phyloP scores from a whole-genome alignment of 805 yeast genomes.

The Wickerhamomyces bovis region DNA sequence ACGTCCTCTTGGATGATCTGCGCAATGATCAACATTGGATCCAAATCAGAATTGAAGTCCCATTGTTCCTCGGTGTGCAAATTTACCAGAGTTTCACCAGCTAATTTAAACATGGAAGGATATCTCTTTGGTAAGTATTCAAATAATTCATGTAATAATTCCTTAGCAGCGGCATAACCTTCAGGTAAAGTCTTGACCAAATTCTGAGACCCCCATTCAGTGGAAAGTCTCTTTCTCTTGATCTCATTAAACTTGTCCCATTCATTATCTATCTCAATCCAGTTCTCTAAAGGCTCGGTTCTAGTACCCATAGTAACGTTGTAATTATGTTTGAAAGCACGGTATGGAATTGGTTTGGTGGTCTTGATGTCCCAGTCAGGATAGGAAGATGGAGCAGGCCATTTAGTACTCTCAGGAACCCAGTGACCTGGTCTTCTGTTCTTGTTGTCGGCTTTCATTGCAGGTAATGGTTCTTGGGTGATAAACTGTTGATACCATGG shows the following conservation, averaged over 20 bases:
- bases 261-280: constrained; percentile 67
- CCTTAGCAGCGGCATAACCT: constrained; percentile 50
- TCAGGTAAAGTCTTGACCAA: constrained; percentile 43
- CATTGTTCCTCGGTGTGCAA: constrained; percentile 48
- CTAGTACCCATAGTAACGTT: constrained; percentile 67
- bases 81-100: constrained; percentile 26
- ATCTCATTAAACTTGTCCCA: constrained; percentile 51
- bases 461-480: constrained; percentile 25
- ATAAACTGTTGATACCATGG: constrained; percentile 4
- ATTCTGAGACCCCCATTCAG: constrained; percentile 30
- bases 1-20: constrained; percentile 59
- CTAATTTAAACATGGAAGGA: constrained; percentile 41
- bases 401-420: constrained; percentile 44
- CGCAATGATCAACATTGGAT: constrained; percentile 56
- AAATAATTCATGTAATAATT: constrained; percentile 47
- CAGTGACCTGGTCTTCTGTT: constrained; percentile 44
- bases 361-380: constrained; percentile 20
- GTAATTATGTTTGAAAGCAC: constrained; percentile 59
- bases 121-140: constrained; percentile 50
- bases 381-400: constrained; percentile 45
- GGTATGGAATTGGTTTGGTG: constrained; percentile 19
- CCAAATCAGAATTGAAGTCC: constrained; percentile 32
- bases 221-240: constrained; percentile 46
- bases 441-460: constrained; percentile 36
- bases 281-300: constrained; percentile 50